phyloP scores from a whole-genome alignment of 768 basidiomycete genomes.

The Holtermannia corniformis region DNA sequence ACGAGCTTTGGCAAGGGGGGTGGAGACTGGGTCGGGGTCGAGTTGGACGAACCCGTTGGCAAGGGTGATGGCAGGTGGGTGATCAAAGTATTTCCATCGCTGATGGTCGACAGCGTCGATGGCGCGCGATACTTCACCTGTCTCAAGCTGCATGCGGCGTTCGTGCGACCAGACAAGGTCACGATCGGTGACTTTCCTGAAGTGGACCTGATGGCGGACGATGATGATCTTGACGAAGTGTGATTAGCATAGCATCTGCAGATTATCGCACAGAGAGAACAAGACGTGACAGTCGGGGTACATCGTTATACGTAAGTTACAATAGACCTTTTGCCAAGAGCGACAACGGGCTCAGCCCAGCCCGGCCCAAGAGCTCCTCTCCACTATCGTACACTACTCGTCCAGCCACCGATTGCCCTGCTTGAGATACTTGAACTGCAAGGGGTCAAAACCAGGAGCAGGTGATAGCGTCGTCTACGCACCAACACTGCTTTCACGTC shows the following conservation, averaged over 20 bases:
- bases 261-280: no score
- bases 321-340: no score
- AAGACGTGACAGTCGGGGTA: no score
- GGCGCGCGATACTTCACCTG: slow-evolving; percentile 81
- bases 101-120: slow-evolving; percentile 56
- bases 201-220: slow-evolving; percentile 59
- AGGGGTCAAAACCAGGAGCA: background rate
- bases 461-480: slow-evolving; percentile 6
- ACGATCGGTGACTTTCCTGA: slow-evolving; percentile 77
- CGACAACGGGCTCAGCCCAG: no score
- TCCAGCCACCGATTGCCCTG: slow-evolving; percentile 10
- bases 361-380: no score
- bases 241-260: slow-evolving; percentile 5
- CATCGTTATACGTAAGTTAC: no score
- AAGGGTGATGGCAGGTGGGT: slow-evolving; percentile 93
- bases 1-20: slow-evolving; percentile 65
- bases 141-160: slow-evolving; percentile 64
- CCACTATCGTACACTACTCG: slow-evolving; percentile 3
- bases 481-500: slow-evolving; percentile 11
- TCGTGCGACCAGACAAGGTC: slow-evolving; percentile 75
- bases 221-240: slow-evolving; percentile 52
- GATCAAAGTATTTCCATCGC: background rate
- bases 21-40: slow-evolving; percentile 73
- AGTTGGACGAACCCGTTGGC: slow-evolving; percentile 90
- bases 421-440: slow-evolving; percentile 13